A percentile compares a stretch with the other conserved stretches of the same genome.
These are phyloP conservation scores for Xylariaceae sp. DNA, from an alignment of 2,329 filamentous ascomycete species.

Conservation along the genomic window DNA sequence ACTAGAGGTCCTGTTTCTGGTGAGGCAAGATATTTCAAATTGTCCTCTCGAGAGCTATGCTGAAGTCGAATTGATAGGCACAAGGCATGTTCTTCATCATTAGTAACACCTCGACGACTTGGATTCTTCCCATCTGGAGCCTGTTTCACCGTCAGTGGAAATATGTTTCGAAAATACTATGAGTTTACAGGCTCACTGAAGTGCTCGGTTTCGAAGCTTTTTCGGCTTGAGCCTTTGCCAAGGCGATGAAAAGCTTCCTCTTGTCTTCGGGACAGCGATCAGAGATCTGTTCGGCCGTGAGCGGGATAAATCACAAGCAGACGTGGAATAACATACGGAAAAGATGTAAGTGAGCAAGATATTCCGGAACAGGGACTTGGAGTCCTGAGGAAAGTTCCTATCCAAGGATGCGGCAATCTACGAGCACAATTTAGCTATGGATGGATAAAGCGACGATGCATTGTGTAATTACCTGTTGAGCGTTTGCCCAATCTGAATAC, in stretches of 20 bases:
- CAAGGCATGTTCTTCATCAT: background rate
- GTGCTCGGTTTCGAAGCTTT: slow-evolving; percentile 10
- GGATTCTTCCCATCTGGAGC: slow-evolving; percentile 3
- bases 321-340: slow-evolving; percentile 35
- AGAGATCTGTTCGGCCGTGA: slow-evolving; percentile 12
- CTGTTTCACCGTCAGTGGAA: background rate
- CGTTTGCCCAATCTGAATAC: slow-evolving; percentile 52
- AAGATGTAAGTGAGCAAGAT: slow-evolving; percentile 50
- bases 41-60: background rate
- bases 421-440: slow-evolving; percentile 2
- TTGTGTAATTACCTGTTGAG: slow-evolving; percentile 44
- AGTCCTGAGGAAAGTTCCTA: slow-evolving; percentile 44
- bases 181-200: slow-evolving; percentile 5
- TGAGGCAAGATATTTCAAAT: background rate
- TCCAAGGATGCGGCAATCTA: slow-evolving; percentile 53
- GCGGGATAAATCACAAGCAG: background rate
- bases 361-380: slow-evolving; percentile 49
- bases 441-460: background rate
- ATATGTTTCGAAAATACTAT: no score
- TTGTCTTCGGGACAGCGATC: slow-evolving; percentile 38
- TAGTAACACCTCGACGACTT: slow-evolving; percentile 1
- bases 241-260: slow-evolving; percentile 44
- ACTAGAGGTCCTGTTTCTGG: background rate
- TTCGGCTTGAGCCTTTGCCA: slow-evolving; percentile 32
- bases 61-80: background rate